A percentile compares a stretch with the other conserved stretches of the same genome.
These are phyloP conservation scores for Phalaenopsis hybrid DNA, from an alignment of 116 monocot genomes.

Conservation along the genomic window DNA sequence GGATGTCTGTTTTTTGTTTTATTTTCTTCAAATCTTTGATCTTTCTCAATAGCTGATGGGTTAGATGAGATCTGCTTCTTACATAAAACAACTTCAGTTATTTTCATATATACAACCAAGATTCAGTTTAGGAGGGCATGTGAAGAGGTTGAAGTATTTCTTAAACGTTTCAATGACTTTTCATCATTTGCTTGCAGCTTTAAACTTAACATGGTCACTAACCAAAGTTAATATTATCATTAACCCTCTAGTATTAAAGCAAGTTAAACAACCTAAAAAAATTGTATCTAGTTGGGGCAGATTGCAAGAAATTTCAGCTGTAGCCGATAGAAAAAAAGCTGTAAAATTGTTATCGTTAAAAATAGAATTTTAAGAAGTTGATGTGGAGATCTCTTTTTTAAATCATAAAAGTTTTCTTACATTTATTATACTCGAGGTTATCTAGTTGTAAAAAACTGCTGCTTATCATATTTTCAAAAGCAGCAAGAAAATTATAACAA, in stretches of 20 bases:
- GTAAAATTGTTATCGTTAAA: too few relatives aligned
- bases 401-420: too few relatives aligned
- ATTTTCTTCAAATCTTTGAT: not conserved
- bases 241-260: not conserved
- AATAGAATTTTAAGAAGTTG: too few relatives aligned
- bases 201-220: not conserved
- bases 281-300: not conserved
- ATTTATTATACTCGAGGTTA: too few relatives aligned
- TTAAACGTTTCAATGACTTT: not conserved
- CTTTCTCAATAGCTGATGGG: not conserved
- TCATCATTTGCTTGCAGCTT: not conserved
- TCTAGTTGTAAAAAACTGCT: too few relatives aligned
- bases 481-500: not conserved
- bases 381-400: not conserved
- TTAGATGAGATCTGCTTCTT: not conserved
- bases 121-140: not conserved
- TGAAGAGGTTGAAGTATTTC: not conserved
- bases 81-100: not conserved
- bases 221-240: not conserved
- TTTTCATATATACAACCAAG: not conserved
- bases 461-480: too few relatives aligned
- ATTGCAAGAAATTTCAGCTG: not conserved
- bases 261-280: too few relatives aligned
- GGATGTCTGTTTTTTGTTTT: not conserved
- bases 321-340: too few relatives aligned